phyloP scores from a whole-genome alignment of 129 eudicot species.

The Dittrichia graveolens region DNA sequence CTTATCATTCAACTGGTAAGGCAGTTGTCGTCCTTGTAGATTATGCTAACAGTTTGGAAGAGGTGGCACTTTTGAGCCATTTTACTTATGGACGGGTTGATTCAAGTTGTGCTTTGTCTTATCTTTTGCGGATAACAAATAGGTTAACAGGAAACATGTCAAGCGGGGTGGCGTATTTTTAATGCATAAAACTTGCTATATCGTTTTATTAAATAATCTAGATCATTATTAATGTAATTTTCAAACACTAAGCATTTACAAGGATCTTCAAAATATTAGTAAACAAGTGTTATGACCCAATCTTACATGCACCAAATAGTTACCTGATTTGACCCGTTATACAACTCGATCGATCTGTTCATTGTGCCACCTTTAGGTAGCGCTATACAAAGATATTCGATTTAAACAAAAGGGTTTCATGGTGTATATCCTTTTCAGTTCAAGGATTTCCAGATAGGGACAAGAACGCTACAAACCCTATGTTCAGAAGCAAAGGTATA shows the following conservation, averaged over 20 bases:
- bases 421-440: slow-evolving; percentile 42
- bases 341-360: neutral
- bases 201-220: too few relatives aligned
- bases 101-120: too few relatives aligned
- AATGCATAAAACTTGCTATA: too few relatives aligned
- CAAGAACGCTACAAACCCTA: slow-evolving; percentile 75
- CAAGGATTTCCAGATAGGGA: slow-evolving; percentile 75
- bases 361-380: neutral
- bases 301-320: too few relatives aligned
- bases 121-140: too few relatives aligned
- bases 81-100: neutral
- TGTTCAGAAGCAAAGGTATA: slow-evolving; percentile 89
- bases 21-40: neutral
- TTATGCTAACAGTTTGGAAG: neutral
- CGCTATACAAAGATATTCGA: neutral
- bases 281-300: too few relatives aligned
- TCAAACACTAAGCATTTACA: too few relatives aligned
- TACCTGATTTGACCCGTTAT: too few relatives aligned
- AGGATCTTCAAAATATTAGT: too few relatives aligned
- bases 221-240: too few relatives aligned
- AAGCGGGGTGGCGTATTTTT: too few relatives aligned
- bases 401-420: slow-evolving; percentile 9
- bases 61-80: neutral
- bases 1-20: slow-evolving; percentile 64
- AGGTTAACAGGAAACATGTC: too few relatives aligned